Conservation (phyloP, 768 basidiomycete species). For the Mycena crocata region DNA sequence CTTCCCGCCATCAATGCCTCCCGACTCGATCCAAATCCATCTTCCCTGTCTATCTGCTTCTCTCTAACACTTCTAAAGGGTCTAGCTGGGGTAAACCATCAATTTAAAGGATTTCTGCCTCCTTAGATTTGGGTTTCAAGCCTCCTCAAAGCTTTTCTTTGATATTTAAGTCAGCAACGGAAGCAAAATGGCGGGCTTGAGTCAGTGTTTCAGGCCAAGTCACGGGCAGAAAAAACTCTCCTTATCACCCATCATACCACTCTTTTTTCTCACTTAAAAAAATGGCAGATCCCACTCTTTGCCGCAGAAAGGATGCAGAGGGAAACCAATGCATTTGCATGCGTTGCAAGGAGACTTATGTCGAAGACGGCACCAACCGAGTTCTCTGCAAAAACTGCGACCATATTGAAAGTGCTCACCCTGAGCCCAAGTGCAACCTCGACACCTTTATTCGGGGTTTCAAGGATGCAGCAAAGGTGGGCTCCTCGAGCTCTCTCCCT, state of each 20-base stretch:
- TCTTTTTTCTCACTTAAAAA: neutral
- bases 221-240: neutral
- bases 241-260: neutral
- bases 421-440: neutral
- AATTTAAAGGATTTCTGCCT: neutral
- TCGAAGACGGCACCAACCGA: neutral
- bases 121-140: neutral
- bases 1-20: conserved; percentile 2
- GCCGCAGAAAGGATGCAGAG: neutral
- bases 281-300: conserved; percentile 18
- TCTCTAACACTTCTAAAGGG: neutral
- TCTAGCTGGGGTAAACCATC: neutral
- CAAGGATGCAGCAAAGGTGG: neutral
- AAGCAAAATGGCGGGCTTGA: neutral
- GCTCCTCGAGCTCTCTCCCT: neutral
- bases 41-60: neutral
- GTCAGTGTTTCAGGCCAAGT: neutral
- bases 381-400: conserved; percentile 2
- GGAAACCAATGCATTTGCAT: conserved; percentile 18
- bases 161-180: too few species aligned
- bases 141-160: neutral
- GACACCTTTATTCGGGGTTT: neutral
- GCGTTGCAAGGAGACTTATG: neutral
- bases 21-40: neutral
- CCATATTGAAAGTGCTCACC: conserved; percentile 19